Percentiles rank a stretch among this genome's conserved stretches.
Conservation (phyloP, 2,329 filamentous ascomycete species). For the Aspergillus carbonarius region DNA sequence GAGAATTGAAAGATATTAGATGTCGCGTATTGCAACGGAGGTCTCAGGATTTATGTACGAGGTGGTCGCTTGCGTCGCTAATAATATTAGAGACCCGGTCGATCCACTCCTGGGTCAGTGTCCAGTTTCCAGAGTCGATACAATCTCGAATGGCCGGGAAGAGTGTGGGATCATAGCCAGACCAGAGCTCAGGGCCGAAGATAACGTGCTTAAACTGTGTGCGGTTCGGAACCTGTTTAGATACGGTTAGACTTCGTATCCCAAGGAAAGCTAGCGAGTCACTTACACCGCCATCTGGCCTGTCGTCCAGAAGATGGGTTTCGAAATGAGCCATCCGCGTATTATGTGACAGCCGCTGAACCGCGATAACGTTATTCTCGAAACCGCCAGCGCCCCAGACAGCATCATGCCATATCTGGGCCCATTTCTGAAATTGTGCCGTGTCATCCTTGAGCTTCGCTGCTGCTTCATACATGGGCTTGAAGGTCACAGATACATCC, state of each 20-base stretch:
- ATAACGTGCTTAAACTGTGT: constrained; percentile 93
- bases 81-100: constrained; percentile 71
- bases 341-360: constrained; percentile 74
- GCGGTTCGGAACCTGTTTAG: constrained; percentile 69
- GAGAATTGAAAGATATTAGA: neutral
- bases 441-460: constrained; percentile 60
- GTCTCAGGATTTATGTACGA: constrained; percentile 34
- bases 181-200: constrained; percentile 80
- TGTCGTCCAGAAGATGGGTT: constrained; percentile 74
- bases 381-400: constrained; percentile 72
- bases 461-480: constrained; percentile 63
- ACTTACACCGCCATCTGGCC: constrained; percentile 71
- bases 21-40: neutral
- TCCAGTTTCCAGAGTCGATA: constrained; percentile 70
- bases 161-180: constrained; percentile 63
- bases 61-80: constrained; percentile 56
- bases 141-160: constrained; percentile 87
- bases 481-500: constrained; percentile 50
- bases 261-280: neutral
- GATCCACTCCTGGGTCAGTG: constrained; percentile 64
- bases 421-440: constrained; percentile 71
- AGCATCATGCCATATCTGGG: constrained; percentile 70
- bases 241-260: constrained; percentile 11
- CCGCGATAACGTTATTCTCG: constrained; percentile 68
- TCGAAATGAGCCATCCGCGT: constrained; percentile 78